Evolutionary conservation across 2,329 filamentous ascomycete species (phyloP), one percentile per base, ranked within the genome.

Genomic region (Aureobasidium melanogenum): DNA sequence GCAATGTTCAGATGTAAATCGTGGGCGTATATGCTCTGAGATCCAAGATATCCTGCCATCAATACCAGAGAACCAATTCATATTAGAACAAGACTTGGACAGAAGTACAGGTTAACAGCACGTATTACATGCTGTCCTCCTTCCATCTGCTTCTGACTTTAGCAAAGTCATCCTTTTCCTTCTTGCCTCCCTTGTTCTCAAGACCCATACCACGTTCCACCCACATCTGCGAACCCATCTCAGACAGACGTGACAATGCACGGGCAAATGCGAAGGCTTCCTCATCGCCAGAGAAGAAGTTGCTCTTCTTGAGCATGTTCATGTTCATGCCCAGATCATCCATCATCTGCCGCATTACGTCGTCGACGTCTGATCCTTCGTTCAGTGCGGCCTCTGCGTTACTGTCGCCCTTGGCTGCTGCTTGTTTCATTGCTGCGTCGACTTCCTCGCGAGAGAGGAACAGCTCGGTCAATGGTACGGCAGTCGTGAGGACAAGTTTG

Each of bases 151-250:
- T 87, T 68, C 86, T 80, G 30, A 83, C 81, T 76, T 83, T 87
- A 63, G 79, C 76, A 84, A 85, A 89, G 64, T 79, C 80, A 61
- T 88, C 85, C 67, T 78, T 80, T 69, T 89, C 85, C 64, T 79
- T 72, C 77, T 85, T 84, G 2, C 87, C 87, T 14, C 86, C 87
- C 63, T 80, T 75, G 64, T 74, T 77, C 74, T 89, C 86, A 60
- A 89, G 70, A 0, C 86, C 78, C 72, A 86, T 64, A 0, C 84
- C 92, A 15, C 91, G 76, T 76, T 97, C 93, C 3, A 97, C 89
- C 94, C 94, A 99, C 72, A 97, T 88, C 73, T 86, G 84, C 72
- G 90, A 94, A 22, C 91, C 90, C 94, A 99, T 99, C 75, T 97
- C 91, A 60, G 81, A 88, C 64, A 99, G 76, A 61, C 94, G 80